Evolutionary conservation across 305 asterid genomes (phyloP).

Genomic region (Ilex paraguariensis): DNA sequence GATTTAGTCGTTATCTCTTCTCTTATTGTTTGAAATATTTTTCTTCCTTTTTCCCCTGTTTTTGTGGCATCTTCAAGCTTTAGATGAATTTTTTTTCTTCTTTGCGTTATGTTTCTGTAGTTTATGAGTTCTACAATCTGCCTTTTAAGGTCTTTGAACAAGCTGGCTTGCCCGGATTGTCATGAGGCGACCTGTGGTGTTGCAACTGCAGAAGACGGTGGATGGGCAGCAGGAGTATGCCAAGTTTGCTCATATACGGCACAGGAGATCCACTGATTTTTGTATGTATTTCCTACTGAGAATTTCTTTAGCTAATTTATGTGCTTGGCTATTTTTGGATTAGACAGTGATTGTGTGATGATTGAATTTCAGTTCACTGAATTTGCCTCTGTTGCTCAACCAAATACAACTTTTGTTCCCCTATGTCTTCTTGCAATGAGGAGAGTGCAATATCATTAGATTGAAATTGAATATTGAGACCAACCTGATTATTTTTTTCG

Average conservation of each 20-base stretch:
- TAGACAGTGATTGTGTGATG: background rate
- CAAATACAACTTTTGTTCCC: background rate
- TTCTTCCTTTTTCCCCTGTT: too few species aligned
- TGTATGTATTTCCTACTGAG: constrained; percentile 35
- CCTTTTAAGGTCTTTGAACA: too few species aligned
- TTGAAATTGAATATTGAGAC: too few species aligned
- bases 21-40: too few species aligned
- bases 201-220: constrained; percentile 77
- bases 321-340: background rate
- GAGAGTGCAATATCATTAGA: background rate
- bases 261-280: constrained; percentile 65
- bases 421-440: background rate
- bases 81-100: too few species aligned
- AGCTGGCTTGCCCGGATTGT: constrained; percentile 56
- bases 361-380: background rate
- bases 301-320: background rate
- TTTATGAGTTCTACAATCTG: too few species aligned
- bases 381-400: background rate
- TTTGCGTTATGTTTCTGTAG: too few species aligned
- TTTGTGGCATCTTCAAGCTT: too few species aligned
- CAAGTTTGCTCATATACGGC: constrained; percentile 77
- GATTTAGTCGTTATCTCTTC: too few species aligned
- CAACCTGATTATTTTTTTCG: too few species aligned
- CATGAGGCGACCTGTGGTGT: constrained; percentile 87
- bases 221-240: constrained; percentile 80